Conservation (phyloP, 2,329 filamentous ascomycete species). For the Trichophyton mentagrophytes region DNA sequence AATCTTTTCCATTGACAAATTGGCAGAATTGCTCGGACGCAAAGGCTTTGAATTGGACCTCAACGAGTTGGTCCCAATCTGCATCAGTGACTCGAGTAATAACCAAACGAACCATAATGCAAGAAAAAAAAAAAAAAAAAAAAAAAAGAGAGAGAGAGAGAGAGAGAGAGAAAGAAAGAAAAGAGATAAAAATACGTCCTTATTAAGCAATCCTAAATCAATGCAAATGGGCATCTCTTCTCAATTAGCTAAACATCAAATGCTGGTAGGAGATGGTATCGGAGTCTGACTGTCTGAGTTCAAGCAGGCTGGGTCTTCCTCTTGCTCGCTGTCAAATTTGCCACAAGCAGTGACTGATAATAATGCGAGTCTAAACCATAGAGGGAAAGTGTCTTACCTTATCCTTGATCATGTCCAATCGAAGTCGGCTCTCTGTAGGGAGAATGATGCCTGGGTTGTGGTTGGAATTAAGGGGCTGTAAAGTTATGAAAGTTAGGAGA, state of each 20-base stretch:
- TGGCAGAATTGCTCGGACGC: conserved; percentile 8
- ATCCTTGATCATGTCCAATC: neutral
- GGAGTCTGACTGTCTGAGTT: neutral
- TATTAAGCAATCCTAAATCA: neutral
- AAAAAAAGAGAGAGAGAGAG: no score
- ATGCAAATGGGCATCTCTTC: neutral
- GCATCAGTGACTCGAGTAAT: conserved; percentile 7
- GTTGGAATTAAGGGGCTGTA: neutral
- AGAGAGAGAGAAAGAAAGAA: no score
- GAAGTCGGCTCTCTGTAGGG: neutral
- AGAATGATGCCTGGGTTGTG: neutral
- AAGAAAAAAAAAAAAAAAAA: no score
- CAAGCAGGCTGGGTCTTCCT: neutral
- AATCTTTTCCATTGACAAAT: conserved; percentile 6
- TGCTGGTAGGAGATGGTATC: neutral
- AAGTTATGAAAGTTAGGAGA: neutral
- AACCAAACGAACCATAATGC: conserved; percentile 6
- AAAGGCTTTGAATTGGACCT: conserved; percentile 10
- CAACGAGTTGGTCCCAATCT: conserved; percentile 12
- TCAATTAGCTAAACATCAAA: neutral
- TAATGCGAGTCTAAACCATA: neutral
- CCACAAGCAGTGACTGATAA: neutral
- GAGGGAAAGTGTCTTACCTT: neutral
- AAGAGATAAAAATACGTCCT: neutral
- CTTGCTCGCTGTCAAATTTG: neutral